Evolutionary conservation across 768 basidiomycete species (phyloP), one percentile per base, ranked within the genome.

Genomic region (Suillus americanus): DNA sequence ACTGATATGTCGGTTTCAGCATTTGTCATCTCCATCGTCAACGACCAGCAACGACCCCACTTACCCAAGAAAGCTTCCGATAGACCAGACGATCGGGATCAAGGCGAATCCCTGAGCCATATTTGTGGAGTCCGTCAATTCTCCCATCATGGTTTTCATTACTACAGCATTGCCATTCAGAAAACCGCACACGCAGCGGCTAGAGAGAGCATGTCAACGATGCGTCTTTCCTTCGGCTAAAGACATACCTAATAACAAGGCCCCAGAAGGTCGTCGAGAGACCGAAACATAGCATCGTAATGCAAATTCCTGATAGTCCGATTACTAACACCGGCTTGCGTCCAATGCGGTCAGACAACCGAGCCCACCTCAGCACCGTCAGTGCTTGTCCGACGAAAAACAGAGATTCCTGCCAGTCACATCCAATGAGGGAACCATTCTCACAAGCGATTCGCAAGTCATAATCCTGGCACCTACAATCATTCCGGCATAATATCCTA

Each of bases 401-500:
- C 5, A 89, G 72, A 1, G 87, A 88, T 76, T 88, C 84, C 87
- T 88, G 60, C 12, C 25, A 28, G 28, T 9, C 14, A 61, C 28
- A 67, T 25, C 56, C 20, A n/a, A 56, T 40, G 41, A 33, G 46
- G 1, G 28, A 43, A 40, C 33, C 16, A 45, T 28, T 53, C 25
- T 38, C 38, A 5, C 16, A 37, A 25, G 14, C 10, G 33, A 38
- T 9, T 38, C 48, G 12, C 18, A 37, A 37, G 14, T 25, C 38
- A 41, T 12, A 20, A 14, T 6, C 66, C 64, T 33, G 0, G 65
- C 65, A 69, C 87, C 76, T 63, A 89, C 86, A 60, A 77, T 72
- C n/a, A 89, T 67, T 40, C 87, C 88, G n/a, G 86, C 87, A 69
- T 89, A 90, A 68, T 89, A 89, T 30, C 89, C 89, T 4, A 88